Conservation (phyloP, 1,284 basidiomycete species). For the Bjerkandera adusta region DNA sequence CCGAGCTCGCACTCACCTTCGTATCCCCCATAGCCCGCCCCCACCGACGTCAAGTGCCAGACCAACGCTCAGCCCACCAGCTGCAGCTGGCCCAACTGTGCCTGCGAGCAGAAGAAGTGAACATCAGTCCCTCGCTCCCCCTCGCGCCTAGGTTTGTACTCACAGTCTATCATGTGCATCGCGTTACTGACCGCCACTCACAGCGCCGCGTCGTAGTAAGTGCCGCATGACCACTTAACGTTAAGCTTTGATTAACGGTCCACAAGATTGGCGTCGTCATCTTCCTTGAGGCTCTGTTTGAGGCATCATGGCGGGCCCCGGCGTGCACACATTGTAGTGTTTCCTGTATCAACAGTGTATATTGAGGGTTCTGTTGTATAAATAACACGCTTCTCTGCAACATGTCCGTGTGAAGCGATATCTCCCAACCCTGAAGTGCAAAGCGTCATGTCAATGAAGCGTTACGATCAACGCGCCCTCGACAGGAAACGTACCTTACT, state of each 20-base stretch:
- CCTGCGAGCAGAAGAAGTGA: slow-evolving; percentile 29
- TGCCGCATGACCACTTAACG: too few relatives aligned
- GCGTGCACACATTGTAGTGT: not conserved
- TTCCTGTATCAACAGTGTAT: not conserved
- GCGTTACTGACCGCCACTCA: too few relatives aligned
- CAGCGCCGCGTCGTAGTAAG: too few relatives aligned
- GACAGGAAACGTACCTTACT: not conserved
- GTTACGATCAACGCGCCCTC: too few relatives aligned
- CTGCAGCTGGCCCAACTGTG: slow-evolving; percentile 30
- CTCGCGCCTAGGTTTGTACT: too few relatives aligned
- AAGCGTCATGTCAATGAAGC: not conserved
- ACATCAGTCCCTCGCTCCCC: too few relatives aligned
- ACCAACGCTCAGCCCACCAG: slow-evolving; percentile 22
- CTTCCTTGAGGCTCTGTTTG: too few relatives aligned
- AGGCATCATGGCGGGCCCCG: too few relatives aligned
- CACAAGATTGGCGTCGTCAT: too few relatives aligned
- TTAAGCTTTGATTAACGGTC: too few relatives aligned
- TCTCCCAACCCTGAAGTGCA: not conserved
- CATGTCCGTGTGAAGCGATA: not conserved
- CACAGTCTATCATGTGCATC: too few relatives aligned
- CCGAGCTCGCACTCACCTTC: not conserved
- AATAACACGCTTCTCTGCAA: not conserved
- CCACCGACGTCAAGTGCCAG: slow-evolving; percentile 27
- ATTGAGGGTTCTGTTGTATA: not conserved
- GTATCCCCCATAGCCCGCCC: slow-evolving; percentile 6